A percentile compares a stretch with the other conserved stretches of the same genome.
These are phyloP conservation scores for Diaporthe ampelina DNA, from an alignment of 2,329 filamentous ascomycete genomes.

Conservation along the genomic window DNA sequence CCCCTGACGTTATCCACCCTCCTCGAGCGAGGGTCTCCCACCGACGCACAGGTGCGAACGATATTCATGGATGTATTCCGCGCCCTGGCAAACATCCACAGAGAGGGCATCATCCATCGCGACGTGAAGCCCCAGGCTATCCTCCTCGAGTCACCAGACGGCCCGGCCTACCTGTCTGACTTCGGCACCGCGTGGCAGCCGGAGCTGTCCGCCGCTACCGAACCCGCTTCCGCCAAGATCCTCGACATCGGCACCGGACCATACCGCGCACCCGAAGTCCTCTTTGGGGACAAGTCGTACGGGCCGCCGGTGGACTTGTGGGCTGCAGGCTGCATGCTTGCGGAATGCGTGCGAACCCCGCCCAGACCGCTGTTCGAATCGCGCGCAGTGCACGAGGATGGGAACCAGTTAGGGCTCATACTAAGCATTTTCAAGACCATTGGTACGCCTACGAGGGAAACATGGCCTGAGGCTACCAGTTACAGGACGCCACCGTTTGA, in stretches of 20 bases:
- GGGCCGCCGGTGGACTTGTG: constrained; percentile 85
- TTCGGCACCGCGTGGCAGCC: constrained; percentile 94
- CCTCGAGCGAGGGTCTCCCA: constrained; percentile 64
- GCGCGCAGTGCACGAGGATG: constrained; percentile 78
- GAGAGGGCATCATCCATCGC: constrained; percentile 85
- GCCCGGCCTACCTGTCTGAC: constrained; percentile 85
- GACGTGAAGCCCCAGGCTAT: constrained; percentile 96
- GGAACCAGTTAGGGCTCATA: constrained; percentile 91
- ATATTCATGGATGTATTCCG: constrained; percentile 77
- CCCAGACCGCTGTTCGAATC: constrained; percentile 84
- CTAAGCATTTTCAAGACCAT: constrained; percentile 92
- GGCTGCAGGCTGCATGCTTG: constrained; percentile 86
- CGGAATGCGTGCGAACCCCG: constrained; percentile 74
- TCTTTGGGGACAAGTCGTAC: constrained; percentile 88
- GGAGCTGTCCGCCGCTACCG: constrained; percentile 67
- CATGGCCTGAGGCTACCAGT: constrained; percentile 83
- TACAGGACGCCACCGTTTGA: constrained; percentile 87
- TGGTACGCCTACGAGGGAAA: constrained; percentile 84
- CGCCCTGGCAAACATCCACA: constrained; percentile 80
- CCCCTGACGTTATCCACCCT: constrained; percentile 79
- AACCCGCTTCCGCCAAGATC: constrained; percentile 79
- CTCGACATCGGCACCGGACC: constrained; percentile 94
- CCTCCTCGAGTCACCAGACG: constrained; percentile 75
- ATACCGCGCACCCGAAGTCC: constrained; percentile 89
- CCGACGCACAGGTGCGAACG: constrained; percentile 50